Base-by-base conservation (phyloP, 768 basidiomycete species). In the Panus rudis region DNA sequence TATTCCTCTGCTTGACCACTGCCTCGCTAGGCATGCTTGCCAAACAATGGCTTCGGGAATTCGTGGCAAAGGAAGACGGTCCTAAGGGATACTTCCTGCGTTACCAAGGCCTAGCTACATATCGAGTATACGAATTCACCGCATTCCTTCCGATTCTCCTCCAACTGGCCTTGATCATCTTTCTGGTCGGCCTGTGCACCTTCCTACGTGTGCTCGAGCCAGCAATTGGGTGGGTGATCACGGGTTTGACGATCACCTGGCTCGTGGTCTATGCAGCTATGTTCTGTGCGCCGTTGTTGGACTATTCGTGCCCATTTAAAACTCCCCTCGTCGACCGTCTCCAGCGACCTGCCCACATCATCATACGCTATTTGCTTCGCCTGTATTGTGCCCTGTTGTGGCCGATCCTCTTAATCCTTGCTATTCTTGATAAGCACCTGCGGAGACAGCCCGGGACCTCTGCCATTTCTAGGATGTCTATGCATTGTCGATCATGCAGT, bases 41-140 rank as follows among this genome's bases (percentile, higher is more conserved):
- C 6, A 44, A 44, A 25, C 43, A 44, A 34, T 44, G 43, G 43
- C 24, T 38, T 10, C 11, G 43, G 14, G 43, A 37, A 20, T 44
- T 37, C 35, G 6, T 44, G n/a, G n/a, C n/a, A n/a, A n/a, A n/a
- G n/a, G n/a, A n/a, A n/a, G n/a, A n/a, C n/a, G n/a, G n/a, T n/a
- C n/a, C n/a, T n/a, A n/a, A n/a, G n/a, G n/a, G n/a, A n/a, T n/a
- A n/a, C n/a, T n/a, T n/a, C n/a, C n/a, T n/a, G n/a, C 38, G 38
- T 11, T 39, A 23, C 7, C 6, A 39, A 6, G 21, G 20, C 17
- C 11, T 39, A 6, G 10, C 8, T 17, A 10, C 13, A 20, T 39
- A 24, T 20, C 38, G 17, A 20, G 38, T 42, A 20, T 42, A 32
- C 41, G 41, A 42, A 5, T 4, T 45, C 5, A 25, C n/a, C 12